Evolutionary conservation across 2,329 filamentous ascomycete genomes (phyloP), one percentile per base, ranked within the genome.

Genomic region (Pyrenochaeta sp.): DNA sequence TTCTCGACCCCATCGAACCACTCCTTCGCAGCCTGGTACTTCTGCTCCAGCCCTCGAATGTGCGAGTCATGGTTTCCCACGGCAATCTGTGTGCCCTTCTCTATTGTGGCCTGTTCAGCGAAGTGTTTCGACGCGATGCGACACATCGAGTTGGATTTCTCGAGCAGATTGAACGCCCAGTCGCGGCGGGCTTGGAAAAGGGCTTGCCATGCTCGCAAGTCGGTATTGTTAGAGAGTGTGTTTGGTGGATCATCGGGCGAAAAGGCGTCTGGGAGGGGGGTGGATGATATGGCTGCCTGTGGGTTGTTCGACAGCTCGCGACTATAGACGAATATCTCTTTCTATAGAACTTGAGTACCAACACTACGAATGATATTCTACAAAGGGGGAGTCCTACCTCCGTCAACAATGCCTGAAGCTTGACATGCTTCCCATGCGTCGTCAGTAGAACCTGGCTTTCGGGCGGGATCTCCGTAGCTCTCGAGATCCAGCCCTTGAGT

Each of bases 311-410:
- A 73, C 70, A 81, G 73, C 74, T 80, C 88, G 61, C 93, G 90
- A 78, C 97, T 93, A 79, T 96, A 99, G 51, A 98, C 87, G 75
- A 91, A 98, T 56, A 99, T 88, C 76, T 98, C 93, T 66, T 88
- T 91, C 90, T 96, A 43, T 32, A 48, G 32, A 54, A 46, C 4
- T 57, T n/a, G 30, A 28, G 7, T 37, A 24, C 67, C 52, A 71
- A 63, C 27, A 60, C 49, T 25, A 22, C 10, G 5, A 5, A 22
- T 27, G 9, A 13, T 36, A 10, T 1, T 8, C 10, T 32, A 13
- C 25, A 7, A 19, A 43, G 36, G 40, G n/a, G 30, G 15, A 10
- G 8, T 34, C 81, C 42, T 80, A 92, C 91, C 86, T 97, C 94
- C 36, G 87, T 88, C 64, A 92, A 86, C 47, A 97, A 85, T 36